A percentile compares a stretch with the other conserved stretches of the same genome.
Conservation (phyloP, 2,329 filamentous ascomycete species). For the Apiospora kogelbergensis region DNA sequence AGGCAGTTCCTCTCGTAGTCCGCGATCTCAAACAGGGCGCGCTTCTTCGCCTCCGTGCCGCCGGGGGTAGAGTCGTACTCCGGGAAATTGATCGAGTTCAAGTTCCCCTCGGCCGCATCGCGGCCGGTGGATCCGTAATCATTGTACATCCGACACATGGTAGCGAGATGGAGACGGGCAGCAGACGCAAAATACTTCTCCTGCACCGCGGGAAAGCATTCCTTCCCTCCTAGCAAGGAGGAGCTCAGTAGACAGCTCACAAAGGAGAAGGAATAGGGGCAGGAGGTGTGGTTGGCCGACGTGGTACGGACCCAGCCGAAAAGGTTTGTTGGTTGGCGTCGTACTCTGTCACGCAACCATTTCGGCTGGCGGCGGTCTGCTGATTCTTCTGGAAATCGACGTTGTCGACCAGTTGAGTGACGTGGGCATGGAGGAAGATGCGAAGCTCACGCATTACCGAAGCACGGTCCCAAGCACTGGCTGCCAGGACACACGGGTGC, state of each 20-base stretch:
- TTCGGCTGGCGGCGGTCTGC: neutral
- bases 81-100: neutral
- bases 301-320: constrained; percentile 21
- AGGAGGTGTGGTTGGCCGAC: constrained; percentile 18
- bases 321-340: constrained; percentile 12
- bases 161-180: neutral
- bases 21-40: too few species aligned
- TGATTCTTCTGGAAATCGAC: neutral
- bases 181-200: constrained; percentile 17
- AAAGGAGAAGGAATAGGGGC: constrained; percentile 20
- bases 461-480: constrained; percentile 17
- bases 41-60: too few species aligned
- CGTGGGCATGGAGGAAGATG: constrained; percentile 18
- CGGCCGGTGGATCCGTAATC: neutral
- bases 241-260: neutral
- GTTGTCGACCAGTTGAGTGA: constrained; percentile 20
- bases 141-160: neutral
- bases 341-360: too few species aligned
- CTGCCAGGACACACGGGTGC: constrained; percentile 15
- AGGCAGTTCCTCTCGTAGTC: too few species aligned
- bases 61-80: neutral
- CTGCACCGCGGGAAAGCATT: constrained; percentile 18
- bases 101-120: neutral
- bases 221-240: constrained; percentile 9
- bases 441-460: constrained; percentile 18